A percentile compares a stretch with the other conserved stretches of the same genome.
phyloP scores from a whole-genome alignment of 2,329 filamentous ascomycete genomes.

The Fusarium solani-melongenae region DNA sequence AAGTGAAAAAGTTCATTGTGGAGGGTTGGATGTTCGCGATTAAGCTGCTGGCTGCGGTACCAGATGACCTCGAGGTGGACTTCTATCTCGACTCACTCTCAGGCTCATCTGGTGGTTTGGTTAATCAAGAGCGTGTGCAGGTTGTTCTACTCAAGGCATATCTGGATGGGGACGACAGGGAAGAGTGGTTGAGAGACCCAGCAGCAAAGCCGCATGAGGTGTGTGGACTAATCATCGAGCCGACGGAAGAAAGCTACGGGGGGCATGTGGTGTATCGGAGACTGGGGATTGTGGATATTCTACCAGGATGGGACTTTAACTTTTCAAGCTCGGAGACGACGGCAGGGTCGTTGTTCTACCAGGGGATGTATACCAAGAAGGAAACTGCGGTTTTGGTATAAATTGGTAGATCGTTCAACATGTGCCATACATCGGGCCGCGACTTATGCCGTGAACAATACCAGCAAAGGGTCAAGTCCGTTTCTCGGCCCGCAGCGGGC shows the following conservation, averaged over 20 bases:
- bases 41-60: not conserved
- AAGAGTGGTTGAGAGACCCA: not conserved
- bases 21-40: not conserved
- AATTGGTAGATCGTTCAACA: not conserved
- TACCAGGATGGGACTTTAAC: not conserved
- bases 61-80: not conserved
- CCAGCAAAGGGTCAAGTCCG: too few species aligned
- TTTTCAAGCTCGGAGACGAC: not conserved
- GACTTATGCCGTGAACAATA: too few species aligned
- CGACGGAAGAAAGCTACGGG: rapidly evolving
- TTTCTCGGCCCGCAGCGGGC: not conserved
- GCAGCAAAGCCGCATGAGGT: not conserved
- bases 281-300: not conserved
- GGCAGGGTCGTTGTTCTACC: not conserved
- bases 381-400: not conserved
- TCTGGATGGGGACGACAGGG: not conserved
- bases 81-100: not conserved
- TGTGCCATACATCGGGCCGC: not conserved
- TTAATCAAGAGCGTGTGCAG: not conserved
- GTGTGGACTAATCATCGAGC: not conserved
- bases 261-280: not conserved
- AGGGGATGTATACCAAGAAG: not conserved
- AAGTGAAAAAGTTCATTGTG: not conserved
- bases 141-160: not conserved
- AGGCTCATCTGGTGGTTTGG: not conserved